Conservation (phyloP, 2,329 filamentous ascomycete genomes). For the Hypoxylon sp. region DNA sequence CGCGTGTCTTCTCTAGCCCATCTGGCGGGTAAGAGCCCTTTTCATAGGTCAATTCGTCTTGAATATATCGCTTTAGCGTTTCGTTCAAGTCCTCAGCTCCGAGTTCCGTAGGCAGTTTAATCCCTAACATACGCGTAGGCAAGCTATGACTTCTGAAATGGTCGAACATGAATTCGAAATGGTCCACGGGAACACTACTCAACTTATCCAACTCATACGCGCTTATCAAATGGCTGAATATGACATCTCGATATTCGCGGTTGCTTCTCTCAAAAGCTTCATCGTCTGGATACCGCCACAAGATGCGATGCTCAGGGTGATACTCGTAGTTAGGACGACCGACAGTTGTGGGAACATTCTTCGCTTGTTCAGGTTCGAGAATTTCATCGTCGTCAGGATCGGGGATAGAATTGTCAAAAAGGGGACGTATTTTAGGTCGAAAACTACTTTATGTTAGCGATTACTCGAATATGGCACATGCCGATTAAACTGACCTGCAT, state of each 20-base stretch:
- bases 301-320: slow-evolving; percentile 53
- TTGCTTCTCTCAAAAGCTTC: slow-evolving; percentile 5
- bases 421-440: not conserved
- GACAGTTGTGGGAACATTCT: slow-evolving; percentile 14
- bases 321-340: slow-evolving; percentile 44
- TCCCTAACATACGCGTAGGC: not conserved
- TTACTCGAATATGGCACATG: not conserved
- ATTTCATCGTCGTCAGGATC: not conserved
- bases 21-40: slow-evolving; percentile 19
- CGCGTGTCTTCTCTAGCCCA: slow-evolving; percentile 38
- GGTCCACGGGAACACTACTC: not conserved
- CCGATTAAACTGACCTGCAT: slow-evolving; percentile 49
- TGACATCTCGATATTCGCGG: slow-evolving; percentile 2
- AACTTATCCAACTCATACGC: slow-evolving; percentile 12
- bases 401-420: not conserved
- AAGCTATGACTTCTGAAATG: slow-evolving; percentile 19
- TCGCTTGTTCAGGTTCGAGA: too few relatives aligned
- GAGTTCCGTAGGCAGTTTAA: not conserved
- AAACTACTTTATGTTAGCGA: slow-evolving; percentile 44
- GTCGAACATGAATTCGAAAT: slow-evolving; percentile 25
- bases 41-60: slow-evolving; percentile 8
- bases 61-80: slow-evolving; percentile 3
- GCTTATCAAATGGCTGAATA: slow-evolving; percentile 15
- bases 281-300: slow-evolving; percentile 48
- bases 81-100: not conserved